Evolutionary conservation across 148 eudicot genomes (phyloP), one percentile per base, ranked within the genome.

Genomic region (Amaranthus cruentus): DNA sequence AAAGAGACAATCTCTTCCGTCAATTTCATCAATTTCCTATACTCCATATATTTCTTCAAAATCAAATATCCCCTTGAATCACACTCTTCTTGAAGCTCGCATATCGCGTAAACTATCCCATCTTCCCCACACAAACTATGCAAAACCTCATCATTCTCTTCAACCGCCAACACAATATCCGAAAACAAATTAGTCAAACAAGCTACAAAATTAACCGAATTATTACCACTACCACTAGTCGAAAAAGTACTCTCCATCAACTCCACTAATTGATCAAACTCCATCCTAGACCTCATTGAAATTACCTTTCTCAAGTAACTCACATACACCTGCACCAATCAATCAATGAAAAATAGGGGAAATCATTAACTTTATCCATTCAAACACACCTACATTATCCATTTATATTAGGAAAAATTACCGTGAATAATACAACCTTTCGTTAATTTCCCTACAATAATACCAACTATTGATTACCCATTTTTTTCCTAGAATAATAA

Each of bases 41-140:
- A 87, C 63, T 91, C 95, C 97, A 89, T 94, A 70, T 88, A 94
- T 78, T 91, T 94, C 66, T 91, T 91, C 74, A 94, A 73, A 71
- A 89, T 90, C 57, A 80, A 68, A 8, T 90, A 85, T 62, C 97
- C 98, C 72, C 93, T 81, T 6, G 96, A 88, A 87, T 94, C 97
- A 68, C 98, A 94, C 76, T 89, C 97, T 68, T 94, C 98, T 70
- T 94, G 98, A 7, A 94, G 86, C 87, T 91, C 98, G 54, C 93
- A 89, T 2, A 94, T 91, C 38, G 96, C 98, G 47, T 91, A 94
- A 50, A 91, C 97, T 57, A 94, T 86, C 64, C 90, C 97, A 73
- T 94, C 97, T 76, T 94, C 98, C 42, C 98, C 97, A 73, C 96
- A 94, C 70, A 94, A 82, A 75, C 85, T 80, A 77, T 81, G 85